phyloP scores from a whole-genome alignment of 73 alveolate genomes.

The Durusdinium trenchii region DNA sequence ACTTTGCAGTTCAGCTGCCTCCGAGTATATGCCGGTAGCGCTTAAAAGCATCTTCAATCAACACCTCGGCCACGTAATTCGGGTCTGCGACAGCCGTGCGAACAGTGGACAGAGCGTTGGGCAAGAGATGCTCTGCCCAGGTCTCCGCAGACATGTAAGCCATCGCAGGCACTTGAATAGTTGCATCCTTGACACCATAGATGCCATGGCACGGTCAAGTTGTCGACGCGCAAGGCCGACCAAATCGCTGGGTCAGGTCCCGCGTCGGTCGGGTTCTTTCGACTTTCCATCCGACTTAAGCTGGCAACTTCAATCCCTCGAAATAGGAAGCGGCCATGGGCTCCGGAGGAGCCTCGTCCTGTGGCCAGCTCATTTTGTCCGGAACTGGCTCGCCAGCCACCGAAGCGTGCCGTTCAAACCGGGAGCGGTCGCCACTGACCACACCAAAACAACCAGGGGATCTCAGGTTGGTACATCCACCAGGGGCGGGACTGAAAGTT shows the following conservation, averaged over 20 bases:
- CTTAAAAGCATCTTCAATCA: background rate
- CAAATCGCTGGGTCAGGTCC: background rate
- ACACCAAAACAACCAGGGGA: too few species aligned
- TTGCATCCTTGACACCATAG: background rate
- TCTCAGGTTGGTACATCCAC: too few species aligned
- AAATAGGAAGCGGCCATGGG: too few species aligned
- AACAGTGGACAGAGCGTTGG: background rate
- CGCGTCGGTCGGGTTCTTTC: background rate
- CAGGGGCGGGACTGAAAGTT: too few species aligned
- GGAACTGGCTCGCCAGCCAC: background rate
- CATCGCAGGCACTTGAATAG: background rate
- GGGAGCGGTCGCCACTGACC: too few species aligned
- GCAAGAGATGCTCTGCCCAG: background rate
- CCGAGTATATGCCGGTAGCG: background rate
- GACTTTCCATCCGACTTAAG: background rate
- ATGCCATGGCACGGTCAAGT: background rate
- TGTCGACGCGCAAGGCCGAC: background rate
- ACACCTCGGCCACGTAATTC: background rate
- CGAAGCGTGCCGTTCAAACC: too few species aligned
- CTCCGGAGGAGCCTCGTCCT: background rate
- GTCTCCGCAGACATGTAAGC: too few species aligned
- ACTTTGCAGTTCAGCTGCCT: background rate
- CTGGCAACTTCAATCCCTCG: background rate
- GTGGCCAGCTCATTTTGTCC: background rate
- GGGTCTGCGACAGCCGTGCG: background rate